Percentiles rank a stretch among this genome's conserved stretches.
phyloP scores from a whole-genome alignment of 192 early-diverging fungal species.

The Diversispora epigaea region DNA sequence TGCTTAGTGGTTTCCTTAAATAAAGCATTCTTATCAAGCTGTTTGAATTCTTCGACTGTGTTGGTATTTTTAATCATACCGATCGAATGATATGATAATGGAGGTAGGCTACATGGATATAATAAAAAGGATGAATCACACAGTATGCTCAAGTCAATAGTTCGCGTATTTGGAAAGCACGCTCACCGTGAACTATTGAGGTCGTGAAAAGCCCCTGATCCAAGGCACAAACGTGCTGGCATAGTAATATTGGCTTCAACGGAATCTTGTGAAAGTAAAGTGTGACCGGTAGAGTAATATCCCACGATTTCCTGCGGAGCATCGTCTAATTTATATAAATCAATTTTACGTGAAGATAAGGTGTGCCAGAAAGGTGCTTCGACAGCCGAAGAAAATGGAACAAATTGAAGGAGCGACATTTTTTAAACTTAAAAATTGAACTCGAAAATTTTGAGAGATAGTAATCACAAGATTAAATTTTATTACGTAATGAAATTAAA shows the following conservation, averaged over 20 bases:
- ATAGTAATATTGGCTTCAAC: constrained; percentile 40
- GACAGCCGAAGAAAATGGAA: constrained; percentile 78
- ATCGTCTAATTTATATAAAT: constrained; percentile 78
- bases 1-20: constrained; percentile 59
- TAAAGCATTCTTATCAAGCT: constrained; percentile 69
- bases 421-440: too few relatives aligned
- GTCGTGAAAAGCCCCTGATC: constrained; percentile 52
- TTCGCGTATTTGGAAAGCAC: neutral
- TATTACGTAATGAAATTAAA: too few relatives aligned
- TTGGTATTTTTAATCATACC: constrained; percentile 86
- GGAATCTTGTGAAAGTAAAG: constrained; percentile 47
- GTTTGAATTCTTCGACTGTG: constrained; percentile 91
- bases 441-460: too few relatives aligned
- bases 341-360: constrained; percentile 81
- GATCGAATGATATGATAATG: constrained; percentile 47
- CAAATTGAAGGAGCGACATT: constrained; percentile 69
- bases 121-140: neutral
- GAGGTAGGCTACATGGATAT: constrained; percentile 33
- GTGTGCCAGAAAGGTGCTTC: constrained; percentile 90
- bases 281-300: constrained; percentile 64
- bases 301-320: constrained; percentile 52
- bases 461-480: too few relatives aligned
- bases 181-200: neutral
- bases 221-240: constrained; percentile 65
- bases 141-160: too few relatives aligned